Conservation (phyloP, 495 filamentous ascomycete species). For the Penicillium canescens region DNA sequence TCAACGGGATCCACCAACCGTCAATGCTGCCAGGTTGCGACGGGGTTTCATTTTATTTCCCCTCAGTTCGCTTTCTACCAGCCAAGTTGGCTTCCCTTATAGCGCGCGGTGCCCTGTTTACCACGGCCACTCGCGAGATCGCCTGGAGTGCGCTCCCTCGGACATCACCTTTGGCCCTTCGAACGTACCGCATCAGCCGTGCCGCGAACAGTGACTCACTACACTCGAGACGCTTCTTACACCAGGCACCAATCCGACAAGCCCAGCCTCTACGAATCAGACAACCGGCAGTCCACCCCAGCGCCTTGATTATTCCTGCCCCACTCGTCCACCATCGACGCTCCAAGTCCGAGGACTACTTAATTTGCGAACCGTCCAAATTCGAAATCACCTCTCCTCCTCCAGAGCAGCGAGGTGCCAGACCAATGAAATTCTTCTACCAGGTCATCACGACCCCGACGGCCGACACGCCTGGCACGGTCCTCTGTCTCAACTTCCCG, state of each 20-base stretch:
- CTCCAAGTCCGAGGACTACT: slow-evolving; percentile 13
- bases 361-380: slow-evolving; percentile 26
- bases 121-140: slow-evolving; percentile 30
- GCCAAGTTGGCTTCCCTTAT: slow-evolving; percentile 47
- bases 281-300: slow-evolving; percentile 3
- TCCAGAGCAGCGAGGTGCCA: not conserved
- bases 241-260: not conserved
- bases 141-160: slow-evolving; percentile 12
- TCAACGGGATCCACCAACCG: slow-evolving; percentile 1
- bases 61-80: slow-evolving; percentile 1
- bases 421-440: slow-evolving; percentile 66
- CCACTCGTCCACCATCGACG: not conserved
- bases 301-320: slow-evolving; percentile 11
- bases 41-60: not conserved
- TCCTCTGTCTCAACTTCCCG: slow-evolving; percentile 74
- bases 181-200: slow-evolving; percentile 6
- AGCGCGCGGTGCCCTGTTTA: slow-evolving; percentile 32
- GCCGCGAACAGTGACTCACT: slow-evolving; percentile 2
- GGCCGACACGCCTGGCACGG: slow-evolving; percentile 82
- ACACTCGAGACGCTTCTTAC: not conserved
- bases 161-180: slow-evolving; percentile 8
- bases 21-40: not conserved
- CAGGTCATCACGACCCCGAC: slow-evolving; percentile 83
- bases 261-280: not conserved
- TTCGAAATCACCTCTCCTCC: slow-evolving; percentile 7